These are phyloP conservation scores for Sphagnum fallax DNA, from an alignment of 228 moss, liverwort and hornwort species.

Conservation along the genomic window DNA sequence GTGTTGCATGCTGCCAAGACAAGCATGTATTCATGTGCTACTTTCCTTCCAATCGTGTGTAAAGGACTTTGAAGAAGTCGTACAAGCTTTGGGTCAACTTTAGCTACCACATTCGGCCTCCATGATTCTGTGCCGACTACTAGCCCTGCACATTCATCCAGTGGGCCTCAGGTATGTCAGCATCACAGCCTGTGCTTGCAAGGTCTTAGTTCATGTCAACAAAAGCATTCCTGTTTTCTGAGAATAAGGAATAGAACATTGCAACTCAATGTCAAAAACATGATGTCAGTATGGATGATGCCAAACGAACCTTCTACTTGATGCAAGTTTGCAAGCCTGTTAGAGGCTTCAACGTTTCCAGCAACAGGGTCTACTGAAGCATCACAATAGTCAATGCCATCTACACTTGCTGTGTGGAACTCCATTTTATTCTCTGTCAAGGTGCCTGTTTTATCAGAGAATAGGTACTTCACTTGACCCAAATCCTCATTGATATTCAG, in stretches of 20 bases:
- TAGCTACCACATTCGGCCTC: constrained; percentile 24
- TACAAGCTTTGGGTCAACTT: constrained; percentile 28
- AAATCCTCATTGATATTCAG: constrained; percentile 92
- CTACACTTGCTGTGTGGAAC: constrained; percentile 70
- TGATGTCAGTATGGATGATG: background rate
- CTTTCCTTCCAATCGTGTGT: constrained; percentile 27
- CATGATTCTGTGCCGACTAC: constrained; percentile 18
- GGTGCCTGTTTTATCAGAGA: constrained; percentile 95
- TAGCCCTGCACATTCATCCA: constrained; percentile 13
- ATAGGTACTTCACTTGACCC: constrained; percentile 85
- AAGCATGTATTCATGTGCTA: constrained; percentile 68
- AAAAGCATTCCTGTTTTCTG: too few relatives aligned
- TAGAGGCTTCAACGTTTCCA: constrained; percentile 14
- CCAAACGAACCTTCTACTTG: constrained; percentile 5
- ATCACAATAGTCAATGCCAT: constrained; percentile 54
- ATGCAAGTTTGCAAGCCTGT: constrained; percentile 19
- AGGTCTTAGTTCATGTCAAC: background rate
- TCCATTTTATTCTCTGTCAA: constrained; percentile 96
- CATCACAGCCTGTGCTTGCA: constrained; percentile 4
- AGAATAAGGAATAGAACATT: background rate
- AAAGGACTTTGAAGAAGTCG: constrained; percentile 28
- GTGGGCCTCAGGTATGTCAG: background rate
- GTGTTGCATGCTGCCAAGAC: constrained; percentile 81
- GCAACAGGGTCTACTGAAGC: constrained; percentile 11
- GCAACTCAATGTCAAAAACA: background rate